Evolutionary conservation across 2,329 filamentous ascomycete species (phyloP), one percentile per base, ranked within the genome.

Genomic region (Fusarium sp.): DNA sequence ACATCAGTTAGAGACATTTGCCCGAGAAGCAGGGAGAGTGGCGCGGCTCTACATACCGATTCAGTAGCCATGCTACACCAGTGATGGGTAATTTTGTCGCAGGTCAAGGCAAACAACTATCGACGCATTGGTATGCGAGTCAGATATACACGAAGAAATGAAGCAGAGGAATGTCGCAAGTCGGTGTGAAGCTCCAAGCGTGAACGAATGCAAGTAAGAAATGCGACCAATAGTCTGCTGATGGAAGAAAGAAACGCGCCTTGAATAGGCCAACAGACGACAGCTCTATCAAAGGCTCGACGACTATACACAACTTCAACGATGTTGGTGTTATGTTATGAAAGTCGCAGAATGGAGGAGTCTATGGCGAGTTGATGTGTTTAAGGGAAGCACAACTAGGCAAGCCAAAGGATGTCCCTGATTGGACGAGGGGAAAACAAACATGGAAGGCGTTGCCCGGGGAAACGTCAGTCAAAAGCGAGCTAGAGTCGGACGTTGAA

Each of bases 61-160:
- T 81, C 78, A 59, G 79, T 77, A 70, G 77, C 77, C 79, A 81
- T 81, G 71, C 66, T 76, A 75, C 68, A 70, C 60, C 65, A 58
- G 62, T 62, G 69, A 63, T 68, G 58, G 58, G 68, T 57, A 66
- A 63, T 69, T 58, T 53, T 64, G 54, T 64, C 55, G 55, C 64
- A 53, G 54, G 58, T 64, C 50, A 75, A 74, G 54, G 50, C 54
- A 56, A 72, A 74, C 73, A 73, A 72, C 75, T 74, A 75, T 67
- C 73, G 67, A 78, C 72, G 75, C 76, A 78, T 79, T 71, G 78
- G 77, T 74, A 77, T 76, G 76, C 71, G 68, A 59, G 65, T 48
- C 62, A 64, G 62, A 61, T 63, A 66, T 57, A 70, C 54, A 71
- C 63, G 68, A 66, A 52, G 65, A 69, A 72, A 63, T 55, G 65